Percentiles rank a stretch among this genome's conserved stretches.
Conservation (phyloP, 2,329 filamentous ascomycete species). For the Fusarium proliferatum region DNA sequence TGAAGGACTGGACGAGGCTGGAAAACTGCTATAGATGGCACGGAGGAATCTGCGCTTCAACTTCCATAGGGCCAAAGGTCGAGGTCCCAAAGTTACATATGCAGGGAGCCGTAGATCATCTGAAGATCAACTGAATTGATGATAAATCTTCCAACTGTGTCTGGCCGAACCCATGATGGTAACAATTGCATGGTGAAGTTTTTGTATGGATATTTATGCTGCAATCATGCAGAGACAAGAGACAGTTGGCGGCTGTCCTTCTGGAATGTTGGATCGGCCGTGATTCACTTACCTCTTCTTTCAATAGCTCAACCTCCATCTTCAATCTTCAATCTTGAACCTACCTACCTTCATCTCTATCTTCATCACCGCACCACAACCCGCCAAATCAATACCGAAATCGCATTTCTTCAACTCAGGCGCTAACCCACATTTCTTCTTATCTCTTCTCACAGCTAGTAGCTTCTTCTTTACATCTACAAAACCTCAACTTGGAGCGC, state of each 20-base stretch:
- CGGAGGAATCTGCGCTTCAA: not conserved
- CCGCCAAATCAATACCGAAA: not conserved
- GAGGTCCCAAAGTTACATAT: slow-evolving; percentile 1
- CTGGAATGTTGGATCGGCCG: not conserved
- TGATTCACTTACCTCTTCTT: not conserved
- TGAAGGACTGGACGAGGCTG: not conserved
- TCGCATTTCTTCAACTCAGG: not conserved
- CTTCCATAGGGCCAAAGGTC: not conserved
- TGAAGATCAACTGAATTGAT: slow-evolving; percentile 25
- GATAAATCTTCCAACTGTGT: not conserved
- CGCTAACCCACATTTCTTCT: not conserved
- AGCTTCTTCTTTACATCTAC: not conserved
- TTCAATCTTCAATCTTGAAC: not conserved
- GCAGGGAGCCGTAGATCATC: not conserved
- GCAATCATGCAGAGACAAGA: not conserved
- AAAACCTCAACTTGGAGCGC: not conserved
- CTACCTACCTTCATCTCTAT: not conserved
- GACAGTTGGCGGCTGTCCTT: not conserved
- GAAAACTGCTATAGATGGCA: not conserved
- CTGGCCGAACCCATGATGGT: not conserved
- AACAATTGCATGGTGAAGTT: not conserved
- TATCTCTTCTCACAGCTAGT: not conserved
- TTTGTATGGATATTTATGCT: not conserved
- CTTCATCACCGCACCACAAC: not conserved
- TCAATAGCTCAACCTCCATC: not conserved